Base-by-base conservation (phyloP, 768 basidiomycete species). In the Galerina marginata region DNA sequence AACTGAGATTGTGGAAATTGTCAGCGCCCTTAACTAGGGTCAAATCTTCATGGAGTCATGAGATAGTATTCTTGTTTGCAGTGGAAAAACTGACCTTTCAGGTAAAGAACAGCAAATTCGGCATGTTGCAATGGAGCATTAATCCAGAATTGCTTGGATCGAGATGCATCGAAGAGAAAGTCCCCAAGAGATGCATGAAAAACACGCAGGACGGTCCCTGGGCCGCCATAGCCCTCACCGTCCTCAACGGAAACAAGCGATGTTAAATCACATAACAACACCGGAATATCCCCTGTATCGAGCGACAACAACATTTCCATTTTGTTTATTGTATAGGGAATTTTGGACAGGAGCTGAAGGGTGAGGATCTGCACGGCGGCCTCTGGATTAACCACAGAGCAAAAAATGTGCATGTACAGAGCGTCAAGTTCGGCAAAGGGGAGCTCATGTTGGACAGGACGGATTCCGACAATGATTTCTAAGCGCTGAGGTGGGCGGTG, bases 381-480 rank as follows among this genome's bases (percentile, higher is more conserved):
- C 14, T 46, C 49, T 3, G 47, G 23, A 40, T 64, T 45, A 2
- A 46, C 56, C 14, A 57, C 55, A 7, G 23, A 3, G 0, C 38
- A 48, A 14, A 64, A 38, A 7, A 64, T 54, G 29, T 60, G 52
- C 3, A 4, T 16, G 39, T 60, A 64, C 11, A 64, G 16, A 3
- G 51, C 45, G 23, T 64, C 63, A 12, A 64, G 51, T n/a, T 64
- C 55, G 3, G 55, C 38, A 23, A 64, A 64, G 7, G 62, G 62
- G 14, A 42, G 14, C 10, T 54, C 51, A 7, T 49, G 37, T 5
- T 23, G 29, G 15, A 14, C 26, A 25, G 54, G 54, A 5, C 51
- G 54, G 10, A 60, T 43, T 7, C 51, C 46, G 0, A 56, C 56
- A 10, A 64, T 43, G 9, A 57, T 49, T 1, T 57, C 54, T 6